These are phyloP conservation scores for Glycine latifolia DNA, from an alignment of 306 rosid genomes.

Conservation along the genomic window DNA sequence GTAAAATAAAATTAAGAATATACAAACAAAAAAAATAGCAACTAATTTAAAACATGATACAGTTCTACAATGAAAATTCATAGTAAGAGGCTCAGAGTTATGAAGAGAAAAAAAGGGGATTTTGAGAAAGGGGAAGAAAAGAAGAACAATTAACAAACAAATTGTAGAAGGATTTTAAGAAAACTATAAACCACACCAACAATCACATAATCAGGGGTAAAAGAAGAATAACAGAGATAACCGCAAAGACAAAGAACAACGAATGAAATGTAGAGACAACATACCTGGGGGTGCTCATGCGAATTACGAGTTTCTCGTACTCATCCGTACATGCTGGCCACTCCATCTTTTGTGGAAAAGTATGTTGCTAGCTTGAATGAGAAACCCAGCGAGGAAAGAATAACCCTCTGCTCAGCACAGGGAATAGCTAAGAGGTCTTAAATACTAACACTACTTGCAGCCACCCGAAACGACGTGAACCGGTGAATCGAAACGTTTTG, in stretches of 20 bases:
- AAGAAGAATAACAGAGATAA: neutral
- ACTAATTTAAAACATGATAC: conserved; percentile 23
- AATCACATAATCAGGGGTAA: too few species aligned
- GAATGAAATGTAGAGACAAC: conserved; percentile 34
- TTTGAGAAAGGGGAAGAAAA: too few species aligned
- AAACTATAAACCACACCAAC: too few species aligned
- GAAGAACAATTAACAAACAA: neutral
- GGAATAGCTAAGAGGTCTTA: neutral
- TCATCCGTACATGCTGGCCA: conserved; percentile 75
- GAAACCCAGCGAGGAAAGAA: conserved; percentile 20
- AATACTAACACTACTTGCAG: neutral
- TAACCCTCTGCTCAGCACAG: neutral
- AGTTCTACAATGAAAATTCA: neutral
- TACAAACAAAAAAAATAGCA: neutral
- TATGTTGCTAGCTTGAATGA: neutral
- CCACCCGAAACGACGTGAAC: conserved; percentile 12
- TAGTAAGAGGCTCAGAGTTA: neutral
- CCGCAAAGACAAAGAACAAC: neutral
- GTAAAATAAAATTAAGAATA: neutral
- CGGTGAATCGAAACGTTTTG: neutral
- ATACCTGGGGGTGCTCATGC: conserved; percentile 95
- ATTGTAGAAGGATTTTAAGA: too few species aligned
- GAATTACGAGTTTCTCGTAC: conserved; percentile 79
- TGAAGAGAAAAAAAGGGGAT: neutral
- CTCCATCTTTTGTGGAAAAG: conserved; percentile 58